Evolutionary conservation across 2,329 filamentous ascomycete species (phyloP), one percentile per base, ranked within the genome.

Genomic region (Ceratocystis cacaofunesta): DNA sequence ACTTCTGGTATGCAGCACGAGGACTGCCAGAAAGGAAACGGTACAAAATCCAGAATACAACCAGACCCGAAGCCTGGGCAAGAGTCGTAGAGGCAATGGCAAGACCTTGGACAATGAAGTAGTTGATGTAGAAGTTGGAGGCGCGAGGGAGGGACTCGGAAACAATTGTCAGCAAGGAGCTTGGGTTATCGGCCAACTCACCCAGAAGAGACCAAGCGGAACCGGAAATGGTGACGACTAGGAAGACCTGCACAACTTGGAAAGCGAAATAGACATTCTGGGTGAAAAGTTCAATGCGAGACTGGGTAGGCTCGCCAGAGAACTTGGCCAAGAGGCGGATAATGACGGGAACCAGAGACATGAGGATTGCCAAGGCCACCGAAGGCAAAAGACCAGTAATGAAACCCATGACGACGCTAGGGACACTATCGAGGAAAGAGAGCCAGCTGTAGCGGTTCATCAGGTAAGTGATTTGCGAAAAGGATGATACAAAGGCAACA

Each of bases 221-320:
- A 17, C 90, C 92, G 1, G 89, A 83, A 36, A 97, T 70, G 0
- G 92, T 96, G 0, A 89, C 86, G 61, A 97, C 84, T 66, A 97
- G 77, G 77, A 97, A 97, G 57, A 96, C 89, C 73, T 97, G 92
- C 22, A 96, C 80, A 55, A 97, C 85, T 74, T 94, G 90, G 77
- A 95, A 95, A 58, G 82, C 84, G 72, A 96, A 99, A 79, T 95
- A 97, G 70, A 85, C 88, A 71, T 92, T 94, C 73, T 97, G 90
- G 0, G 90, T 91, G 67, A 90, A 91, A 7, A 97, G 78, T 74
- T 99, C 94, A 17, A 95, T 85, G 10, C 87, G 82, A 1, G 90
- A 87, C 5, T 84, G 75, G 0, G 90, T 94, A 1, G 91, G 90
- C 68, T 89, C 89, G 65, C 94, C 94, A 57, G 89, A 82, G 44